Percentiles rank a stretch among this genome's conserved stretches.
phyloP scores from a whole-genome alignment of 2,329 filamentous ascomycete species.

The Diaporthe helianthi region DNA sequence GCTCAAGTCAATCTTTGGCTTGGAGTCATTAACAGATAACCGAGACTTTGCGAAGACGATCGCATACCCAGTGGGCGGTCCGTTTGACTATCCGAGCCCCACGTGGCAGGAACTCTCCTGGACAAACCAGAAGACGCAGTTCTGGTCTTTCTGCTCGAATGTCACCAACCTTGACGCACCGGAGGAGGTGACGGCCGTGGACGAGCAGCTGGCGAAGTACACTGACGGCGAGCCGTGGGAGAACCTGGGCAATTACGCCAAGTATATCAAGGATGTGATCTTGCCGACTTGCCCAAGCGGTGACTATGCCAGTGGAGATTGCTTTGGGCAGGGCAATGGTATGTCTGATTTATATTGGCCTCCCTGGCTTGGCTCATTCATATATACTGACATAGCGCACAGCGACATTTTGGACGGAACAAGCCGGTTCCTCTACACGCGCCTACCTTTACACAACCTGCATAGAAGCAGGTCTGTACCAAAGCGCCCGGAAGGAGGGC shows the following conservation, averaged over 20 bases:
- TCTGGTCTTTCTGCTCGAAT: constrained; percentile 60
- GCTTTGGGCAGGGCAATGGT: constrained; percentile 48
- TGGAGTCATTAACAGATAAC: constrained; percentile 51
- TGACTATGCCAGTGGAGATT: constrained; percentile 50
- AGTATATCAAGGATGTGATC: constrained; percentile 56
- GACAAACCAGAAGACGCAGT: constrained; percentile 53
- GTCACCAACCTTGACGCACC: constrained; percentile 55
- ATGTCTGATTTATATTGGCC: constrained; percentile 28
- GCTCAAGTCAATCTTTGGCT: constrained; percentile 56
- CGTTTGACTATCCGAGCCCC: constrained; percentile 54
- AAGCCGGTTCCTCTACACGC: constrained; percentile 48
- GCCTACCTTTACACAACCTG: constrained; percentile 60
- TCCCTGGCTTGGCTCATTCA: no score
- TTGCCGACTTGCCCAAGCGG: constrained; percentile 51
- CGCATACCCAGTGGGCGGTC: constrained; percentile 53
- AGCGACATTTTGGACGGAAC: constrained; percentile 51
- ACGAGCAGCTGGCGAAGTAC: constrained; percentile 55
- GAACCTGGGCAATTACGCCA: constrained; percentile 58
- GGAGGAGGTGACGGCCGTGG: constrained; percentile 50
- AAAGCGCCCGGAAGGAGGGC: constrained; percentile 51
- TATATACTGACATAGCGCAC: constrained; percentile 38
- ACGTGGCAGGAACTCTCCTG: constrained; percentile 64
- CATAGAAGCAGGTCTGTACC: constrained; percentile 56
- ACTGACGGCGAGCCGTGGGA: constrained; percentile 57
- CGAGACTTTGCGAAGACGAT: constrained; percentile 57